phyloP scores from a whole-genome alignment of 768 basidiomycete genomes.

The Dacryopinax primogenitus region DNA sequence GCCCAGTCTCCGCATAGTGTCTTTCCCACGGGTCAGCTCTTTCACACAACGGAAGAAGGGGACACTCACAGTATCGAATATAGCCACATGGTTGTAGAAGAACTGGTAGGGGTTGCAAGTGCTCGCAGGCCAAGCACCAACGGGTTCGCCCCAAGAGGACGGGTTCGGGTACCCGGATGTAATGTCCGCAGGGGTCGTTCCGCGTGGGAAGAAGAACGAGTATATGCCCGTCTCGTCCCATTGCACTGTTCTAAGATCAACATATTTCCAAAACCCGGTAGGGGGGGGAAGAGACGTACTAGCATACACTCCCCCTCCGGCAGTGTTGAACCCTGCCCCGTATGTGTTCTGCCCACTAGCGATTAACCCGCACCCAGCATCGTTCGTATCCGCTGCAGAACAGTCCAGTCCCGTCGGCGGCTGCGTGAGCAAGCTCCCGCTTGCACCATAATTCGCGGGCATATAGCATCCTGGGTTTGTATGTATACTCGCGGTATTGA shows the following conservation, averaged over 20 bases:
- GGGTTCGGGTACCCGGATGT: conserved; percentile 59
- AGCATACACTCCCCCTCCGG: conserved; percentile 77
- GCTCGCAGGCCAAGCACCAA: conserved; percentile 65
- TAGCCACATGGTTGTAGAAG: conserved; percentile 63
- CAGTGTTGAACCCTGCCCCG: conserved; percentile 76
- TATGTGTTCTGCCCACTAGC: conserved; percentile 49
- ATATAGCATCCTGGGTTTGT: conserved; percentile 60
- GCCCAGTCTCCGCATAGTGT: conserved; percentile 76
- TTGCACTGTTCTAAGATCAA: conserved; percentile 37
- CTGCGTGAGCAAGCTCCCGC: conserved; percentile 54
- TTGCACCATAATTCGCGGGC: conserved; percentile 36
- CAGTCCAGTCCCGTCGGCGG: conserved; percentile 7
- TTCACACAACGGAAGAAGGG: conserved; percentile 16
- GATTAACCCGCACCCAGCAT: conserved; percentile 72
- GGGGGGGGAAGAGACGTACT: conserved; percentile 39
- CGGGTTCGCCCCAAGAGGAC: conserved; percentile 57
- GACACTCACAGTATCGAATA: conserved; percentile 48
- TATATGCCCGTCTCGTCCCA: conserved; percentile 68
- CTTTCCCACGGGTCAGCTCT: conserved; percentile 11
- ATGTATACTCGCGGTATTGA: conserved; percentile 73
- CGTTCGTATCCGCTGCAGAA: conserved; percentile 42
- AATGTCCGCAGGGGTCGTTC: conserved; percentile 65
- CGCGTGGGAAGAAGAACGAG: conserved; percentile 70
- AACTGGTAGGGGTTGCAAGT: conserved; percentile 63
- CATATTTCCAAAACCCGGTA: conserved; percentile 9